Percentiles rank a stretch among this genome's conserved stretches.
Evolutionary conservation across 148 eudicot genomes (phyloP).

Genomic region (Rhododendron kiyosumense): DNA sequence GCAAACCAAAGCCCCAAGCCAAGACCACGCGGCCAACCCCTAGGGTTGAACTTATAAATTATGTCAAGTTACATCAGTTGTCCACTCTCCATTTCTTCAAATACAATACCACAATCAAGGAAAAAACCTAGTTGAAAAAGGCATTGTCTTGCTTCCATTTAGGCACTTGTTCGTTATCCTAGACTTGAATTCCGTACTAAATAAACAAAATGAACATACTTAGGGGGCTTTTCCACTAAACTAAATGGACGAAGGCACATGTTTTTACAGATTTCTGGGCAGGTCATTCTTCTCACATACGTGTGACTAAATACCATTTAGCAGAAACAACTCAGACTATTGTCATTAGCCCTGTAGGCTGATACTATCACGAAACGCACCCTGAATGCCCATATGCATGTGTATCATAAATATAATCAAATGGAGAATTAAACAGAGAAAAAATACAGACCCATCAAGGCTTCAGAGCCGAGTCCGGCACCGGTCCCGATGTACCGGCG

Average conservation of each 20-base stretch:
- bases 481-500: slow-evolving; percentile 97
- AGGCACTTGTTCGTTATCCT: background rate
- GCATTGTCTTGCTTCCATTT: background rate
- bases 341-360: too few species aligned
- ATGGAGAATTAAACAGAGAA: background rate
- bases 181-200: background rate
- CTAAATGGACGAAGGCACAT: too few species aligned
- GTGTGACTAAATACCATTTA: too few species aligned
- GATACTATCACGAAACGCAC: too few species aligned
- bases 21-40: too few species aligned
- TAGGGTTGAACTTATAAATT: background rate
- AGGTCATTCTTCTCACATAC: too few species aligned
- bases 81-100: background rate
- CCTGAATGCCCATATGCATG: too few species aligned
- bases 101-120: background rate
- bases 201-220: background rate
- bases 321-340: too few species aligned
- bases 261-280: too few species aligned
- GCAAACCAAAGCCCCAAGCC: too few species aligned
- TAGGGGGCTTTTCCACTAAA: too few species aligned
- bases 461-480: slow-evolving; percentile 96
- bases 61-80: background rate
- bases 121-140: too few species aligned
- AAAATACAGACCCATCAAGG: slow-evolving; percentile 70
- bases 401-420: background rate